Evolutionary conservation across 768 basidiomycete genomes (phyloP).

Genomic region (Lactarius hengduanensis): DNA sequence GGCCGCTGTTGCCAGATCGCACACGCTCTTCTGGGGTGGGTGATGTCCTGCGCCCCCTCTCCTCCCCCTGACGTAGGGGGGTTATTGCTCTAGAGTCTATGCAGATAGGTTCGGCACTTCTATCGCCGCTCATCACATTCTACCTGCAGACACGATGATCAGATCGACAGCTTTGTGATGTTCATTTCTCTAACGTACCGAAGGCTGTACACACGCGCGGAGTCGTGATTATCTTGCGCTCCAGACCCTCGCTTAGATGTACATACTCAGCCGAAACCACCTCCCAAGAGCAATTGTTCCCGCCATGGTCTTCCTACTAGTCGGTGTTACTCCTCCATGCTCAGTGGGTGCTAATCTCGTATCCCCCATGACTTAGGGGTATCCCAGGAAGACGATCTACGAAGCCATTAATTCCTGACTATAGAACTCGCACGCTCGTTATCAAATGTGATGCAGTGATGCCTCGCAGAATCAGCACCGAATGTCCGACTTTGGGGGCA

Average conservation of each 20-base stretch:
- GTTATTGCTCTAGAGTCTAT: too few relatives aligned
- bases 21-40: conserved; percentile 4
- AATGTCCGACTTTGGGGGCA: neutral
- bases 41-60: neutral
- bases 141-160: neutral
- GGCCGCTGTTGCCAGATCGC: neutral
- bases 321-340: neutral
- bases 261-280: neutral
- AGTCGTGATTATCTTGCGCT: neutral
- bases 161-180: neutral
- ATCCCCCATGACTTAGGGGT: neutral
- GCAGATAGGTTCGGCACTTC: neutral
- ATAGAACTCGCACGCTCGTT: neutral
- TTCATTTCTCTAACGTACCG: neutral
- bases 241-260: neutral
- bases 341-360: neutral
- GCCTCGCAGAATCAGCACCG: neutral
- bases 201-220: neutral
- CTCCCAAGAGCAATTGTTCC: neutral
- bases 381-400: neutral
- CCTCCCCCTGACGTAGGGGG: neutral
- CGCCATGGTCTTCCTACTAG: neutral
- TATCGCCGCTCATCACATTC: neutral
- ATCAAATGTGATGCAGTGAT: neutral
- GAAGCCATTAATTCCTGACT: neutral